Evolutionary conservation across 2,329 filamentous ascomycete genomes (phyloP).

Genomic region (Aspergillus fructus): DNA sequence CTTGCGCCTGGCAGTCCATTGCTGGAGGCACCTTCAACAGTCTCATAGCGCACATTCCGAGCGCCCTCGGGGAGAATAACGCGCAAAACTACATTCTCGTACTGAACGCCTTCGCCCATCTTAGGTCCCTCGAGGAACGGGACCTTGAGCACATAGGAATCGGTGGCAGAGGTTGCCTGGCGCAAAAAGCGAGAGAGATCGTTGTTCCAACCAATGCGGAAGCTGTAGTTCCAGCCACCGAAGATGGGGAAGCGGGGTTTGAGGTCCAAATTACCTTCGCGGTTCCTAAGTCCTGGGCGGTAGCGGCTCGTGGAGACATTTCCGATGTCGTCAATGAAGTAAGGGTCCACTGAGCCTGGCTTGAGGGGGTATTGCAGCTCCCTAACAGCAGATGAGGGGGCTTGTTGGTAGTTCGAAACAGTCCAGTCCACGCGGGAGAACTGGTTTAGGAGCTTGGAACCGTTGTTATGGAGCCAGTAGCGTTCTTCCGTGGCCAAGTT

Average conservation of each 20-base stretch:
- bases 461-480: constrained; percentile 83
- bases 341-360: constrained; percentile 78
- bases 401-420: constrained; percentile 70
- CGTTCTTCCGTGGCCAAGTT: constrained; percentile 94
- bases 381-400: constrained; percentile 74
- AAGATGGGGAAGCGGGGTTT: constrained; percentile 96
- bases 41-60: constrained; percentile 60
- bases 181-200: constrained; percentile 76
- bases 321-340: constrained; percentile 94
- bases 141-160: constrained; percentile 81
- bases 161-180: constrained; percentile 54
- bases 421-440: constrained; percentile 79
- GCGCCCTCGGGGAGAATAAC: constrained; percentile 91
- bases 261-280: constrained; percentile 81
- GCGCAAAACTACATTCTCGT: constrained; percentile 74
- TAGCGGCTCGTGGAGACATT: constrained; percentile 95
- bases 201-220: constrained; percentile 94
- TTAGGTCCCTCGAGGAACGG: constrained; percentile 93
- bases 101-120: constrained; percentile 80
- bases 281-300: constrained; percentile 59
- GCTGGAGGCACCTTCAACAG: constrained; percentile 65
- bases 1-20: constrained; percentile 67
- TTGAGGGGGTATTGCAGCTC: constrained; percentile 78
- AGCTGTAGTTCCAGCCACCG: constrained; percentile 97
- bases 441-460: constrained; percentile 70